Percentiles rank a stretch among this genome's conserved stretches.
Conservation (phyloP, 768 basidiomycete species). For the Kwoniella europaea region DNA sequence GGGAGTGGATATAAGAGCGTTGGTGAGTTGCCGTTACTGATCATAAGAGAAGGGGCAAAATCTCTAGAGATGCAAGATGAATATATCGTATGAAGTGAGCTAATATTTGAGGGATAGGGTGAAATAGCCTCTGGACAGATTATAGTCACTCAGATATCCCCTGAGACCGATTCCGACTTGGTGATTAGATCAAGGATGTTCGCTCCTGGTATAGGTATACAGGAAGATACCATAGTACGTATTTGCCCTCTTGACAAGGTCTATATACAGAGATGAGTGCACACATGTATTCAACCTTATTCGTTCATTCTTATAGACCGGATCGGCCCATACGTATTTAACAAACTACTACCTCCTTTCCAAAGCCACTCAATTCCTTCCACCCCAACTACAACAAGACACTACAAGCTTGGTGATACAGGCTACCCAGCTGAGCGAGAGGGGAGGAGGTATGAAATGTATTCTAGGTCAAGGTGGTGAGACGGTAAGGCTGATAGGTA, state of each 20-base stretch:
- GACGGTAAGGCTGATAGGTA: slow-evolving; percentile 1
- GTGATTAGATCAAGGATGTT: slow-evolving; percentile 38
- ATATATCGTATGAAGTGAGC: background rate
- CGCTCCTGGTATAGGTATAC: slow-evolving; percentile 33
- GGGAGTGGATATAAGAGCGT: slow-evolving; percentile 20
- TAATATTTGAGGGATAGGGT: background rate
- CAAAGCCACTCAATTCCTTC: slow-evolving; percentile 14
- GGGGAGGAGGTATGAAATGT: slow-evolving; percentile 30
- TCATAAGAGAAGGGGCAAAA: too few relatives aligned
- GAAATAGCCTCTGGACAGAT: slow-evolving; percentile 5
- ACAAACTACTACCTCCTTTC: slow-evolving; percentile 39
- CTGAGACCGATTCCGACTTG: slow-evolving; percentile 2
- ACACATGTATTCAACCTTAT: background rate
- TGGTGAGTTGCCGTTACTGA: slow-evolving; percentile 22
- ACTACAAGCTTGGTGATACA: slow-evolving; percentile 18
- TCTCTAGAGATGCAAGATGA: too few relatives aligned
- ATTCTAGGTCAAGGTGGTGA: slow-evolving; percentile 13
- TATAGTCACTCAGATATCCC: slow-evolving; percentile 3
- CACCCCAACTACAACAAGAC: background rate
- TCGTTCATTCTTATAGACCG: slow-evolving; percentile 26
- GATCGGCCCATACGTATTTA: slow-evolving; percentile 39
- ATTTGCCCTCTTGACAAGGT: background rate
- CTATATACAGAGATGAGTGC: too few relatives aligned
- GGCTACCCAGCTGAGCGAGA: slow-evolving; percentile 22
- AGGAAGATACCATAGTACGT: slow-evolving; percentile 47